Conservation (phyloP, 139 green algal genomes). For the Mychonastes homosphaera region DNA sequence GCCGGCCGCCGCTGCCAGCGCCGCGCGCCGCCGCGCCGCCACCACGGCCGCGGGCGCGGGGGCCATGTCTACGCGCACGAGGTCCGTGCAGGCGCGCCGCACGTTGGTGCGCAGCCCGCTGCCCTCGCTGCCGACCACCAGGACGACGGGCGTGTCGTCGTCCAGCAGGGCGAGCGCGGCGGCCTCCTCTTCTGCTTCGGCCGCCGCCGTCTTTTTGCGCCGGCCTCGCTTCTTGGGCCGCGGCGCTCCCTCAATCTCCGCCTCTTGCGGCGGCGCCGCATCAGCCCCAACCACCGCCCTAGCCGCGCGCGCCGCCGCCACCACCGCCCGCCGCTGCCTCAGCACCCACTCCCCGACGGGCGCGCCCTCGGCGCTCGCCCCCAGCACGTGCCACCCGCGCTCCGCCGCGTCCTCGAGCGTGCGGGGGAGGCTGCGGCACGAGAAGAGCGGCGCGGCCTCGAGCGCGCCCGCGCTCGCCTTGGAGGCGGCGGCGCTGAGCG, state of each 20-base stretch:
- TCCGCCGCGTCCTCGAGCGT: conserved; percentile 52
- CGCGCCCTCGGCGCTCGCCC: conserved; percentile 46
- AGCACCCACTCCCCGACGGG: conserved; percentile 27
- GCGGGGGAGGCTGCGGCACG: conserved; percentile 51
- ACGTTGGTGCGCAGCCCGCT: conserved; percentile 64
- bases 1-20: too few species aligned
- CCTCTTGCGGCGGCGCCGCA: neutral
- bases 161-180: too few species aligned
- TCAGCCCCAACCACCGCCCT: neutral
- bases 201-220: too few species aligned
- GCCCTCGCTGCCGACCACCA: conserved; percentile 60
- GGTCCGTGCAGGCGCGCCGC: conserved; percentile 41
- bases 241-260: too few species aligned
- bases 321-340: too few species aligned
- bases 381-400: conserved; percentile 67
- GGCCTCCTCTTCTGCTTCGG: too few species aligned
- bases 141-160: too few species aligned
- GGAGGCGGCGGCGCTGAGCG: conserved; percentile 61
- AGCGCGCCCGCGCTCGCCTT: conserved; percentile 81
- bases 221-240: too few species aligned
- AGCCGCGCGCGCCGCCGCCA: too few species aligned
- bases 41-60: too few species aligned
- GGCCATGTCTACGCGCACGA: conserved; percentile 39
- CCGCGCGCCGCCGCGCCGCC: too few species aligned
- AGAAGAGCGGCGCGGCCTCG: conserved; percentile 58